Percentiles rank a stretch among this genome's conserved stretches.
Evolutionary conservation across 495 filamentous ascomycete genomes (phyloP).

Genomic region (Apiosordaria backusii): DNA sequence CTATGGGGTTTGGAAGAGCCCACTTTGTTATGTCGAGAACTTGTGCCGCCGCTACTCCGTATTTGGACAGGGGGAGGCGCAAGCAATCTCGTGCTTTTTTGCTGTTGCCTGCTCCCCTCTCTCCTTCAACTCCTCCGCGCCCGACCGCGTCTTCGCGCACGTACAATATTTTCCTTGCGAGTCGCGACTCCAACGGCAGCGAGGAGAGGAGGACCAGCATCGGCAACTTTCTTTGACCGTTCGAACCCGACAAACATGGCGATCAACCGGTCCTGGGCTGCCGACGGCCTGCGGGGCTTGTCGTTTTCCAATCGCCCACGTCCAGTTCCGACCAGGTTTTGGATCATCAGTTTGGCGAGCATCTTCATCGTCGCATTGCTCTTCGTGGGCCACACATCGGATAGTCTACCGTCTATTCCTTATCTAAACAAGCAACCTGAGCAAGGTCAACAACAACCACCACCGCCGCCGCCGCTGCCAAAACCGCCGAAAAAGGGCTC

Average conservation of each 20-base stretch:
- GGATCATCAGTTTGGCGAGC: constrained; percentile 6
- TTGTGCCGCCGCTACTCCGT: background rate
- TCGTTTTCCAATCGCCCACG: background rate
- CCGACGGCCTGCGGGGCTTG: background rate
- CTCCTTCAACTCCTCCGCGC: background rate
- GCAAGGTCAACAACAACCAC: background rate
- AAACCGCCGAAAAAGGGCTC: background rate
- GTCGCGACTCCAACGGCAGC: background rate
- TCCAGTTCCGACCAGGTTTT: background rate
- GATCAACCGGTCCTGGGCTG: background rate
- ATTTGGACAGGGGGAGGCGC: background rate
- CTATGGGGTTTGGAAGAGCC: background rate
- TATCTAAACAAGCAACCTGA: background rate
- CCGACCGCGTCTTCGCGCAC: background rate
- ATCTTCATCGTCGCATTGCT: constrained; percentile 4
- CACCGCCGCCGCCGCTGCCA: too few relatives aligned
- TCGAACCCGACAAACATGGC: background rate
- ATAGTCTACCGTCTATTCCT: background rate
- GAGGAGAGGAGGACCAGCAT: background rate
- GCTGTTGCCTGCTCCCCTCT: background rate
- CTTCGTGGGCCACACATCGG: background rate
- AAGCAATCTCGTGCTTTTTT: background rate
- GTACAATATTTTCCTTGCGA: background rate
- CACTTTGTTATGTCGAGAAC: background rate
- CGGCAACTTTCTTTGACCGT: background rate